phyloP scores from a whole-genome alignment of 2,329 filamentous ascomycete genomes.

The Nothomitra cinnamomea region DNA sequence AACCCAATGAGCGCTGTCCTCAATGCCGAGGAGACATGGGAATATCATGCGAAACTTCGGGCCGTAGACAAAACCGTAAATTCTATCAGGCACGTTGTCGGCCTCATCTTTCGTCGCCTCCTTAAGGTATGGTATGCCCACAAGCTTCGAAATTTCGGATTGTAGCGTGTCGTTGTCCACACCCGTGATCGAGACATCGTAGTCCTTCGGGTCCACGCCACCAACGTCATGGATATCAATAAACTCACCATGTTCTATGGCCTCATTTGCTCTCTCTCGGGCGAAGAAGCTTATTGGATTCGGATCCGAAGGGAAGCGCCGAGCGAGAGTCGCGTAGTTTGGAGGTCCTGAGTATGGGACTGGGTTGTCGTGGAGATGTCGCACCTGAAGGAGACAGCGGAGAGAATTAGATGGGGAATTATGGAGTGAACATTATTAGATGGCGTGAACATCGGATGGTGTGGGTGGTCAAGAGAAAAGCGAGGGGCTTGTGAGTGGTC shows the following conservation, averaged over 20 bases:
- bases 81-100: neutral
- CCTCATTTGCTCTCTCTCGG: neutral
- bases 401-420: neutral
- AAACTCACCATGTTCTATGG: neutral
- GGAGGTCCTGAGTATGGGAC: neutral
- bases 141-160: neutral
- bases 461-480: too few species aligned
- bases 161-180: neutral
- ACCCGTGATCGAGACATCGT: neutral
- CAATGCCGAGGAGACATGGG: neutral
- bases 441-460: too few species aligned
- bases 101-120: neutral
- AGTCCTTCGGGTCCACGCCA: neutral
- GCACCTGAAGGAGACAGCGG: neutral
- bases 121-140: neutral
- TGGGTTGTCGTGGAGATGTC: neutral
- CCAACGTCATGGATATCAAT: neutral
- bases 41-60: neutral
- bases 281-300: neutral
- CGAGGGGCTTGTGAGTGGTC: too few species aligned
- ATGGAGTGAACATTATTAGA: too few species aligned
- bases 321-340: neutral
- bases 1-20: neutral
- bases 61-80: neutral
- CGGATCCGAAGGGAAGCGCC: neutral